A percentile compares a stretch with the other conserved stretches of the same genome.
phyloP scores from a whole-genome alignment of 768 basidiomycete genomes.

The Floccularia luteovirens region DNA sequence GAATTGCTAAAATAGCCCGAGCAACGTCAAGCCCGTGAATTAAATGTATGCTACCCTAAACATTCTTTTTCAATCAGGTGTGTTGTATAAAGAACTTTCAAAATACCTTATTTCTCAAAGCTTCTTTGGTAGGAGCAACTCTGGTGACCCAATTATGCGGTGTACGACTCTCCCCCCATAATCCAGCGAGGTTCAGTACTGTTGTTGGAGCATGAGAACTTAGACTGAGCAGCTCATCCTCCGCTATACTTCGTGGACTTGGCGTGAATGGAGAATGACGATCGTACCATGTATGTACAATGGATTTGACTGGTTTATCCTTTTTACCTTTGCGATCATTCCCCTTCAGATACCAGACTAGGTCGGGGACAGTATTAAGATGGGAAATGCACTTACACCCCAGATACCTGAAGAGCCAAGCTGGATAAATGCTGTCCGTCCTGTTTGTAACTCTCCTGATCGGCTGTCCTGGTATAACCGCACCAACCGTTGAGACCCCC shows the following conservation, averaged over 20 bases:
- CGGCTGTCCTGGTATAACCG: conserved; percentile 32
- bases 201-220: conserved; percentile 32
- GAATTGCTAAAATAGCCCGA: conserved; percentile 52
- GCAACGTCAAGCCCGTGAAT: conserved; percentile 58
- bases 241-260: conserved; percentile 41
- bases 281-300: conserved; percentile 35
- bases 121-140: conserved; percentile 51
- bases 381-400: conserved; percentile 32
- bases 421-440: conserved; percentile 39
- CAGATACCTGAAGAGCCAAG: conserved; percentile 57
- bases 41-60: conserved; percentile 50
- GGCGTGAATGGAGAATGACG: conserved; percentile 38
- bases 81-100: not conserved
- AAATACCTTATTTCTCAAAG: conserved; percentile 37
- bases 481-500: conserved; percentile 41
- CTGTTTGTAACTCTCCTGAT: conserved; percentile 7
- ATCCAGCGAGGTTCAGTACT: conserved; percentile 53
- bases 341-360: conserved; percentile 7
- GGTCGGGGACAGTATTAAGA: not conserved
- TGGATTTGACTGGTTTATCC: conserved; percentile 5
- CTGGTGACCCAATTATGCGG: conserved; percentile 42
- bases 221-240: conserved; percentile 45
- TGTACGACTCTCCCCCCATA: conserved; percentile 52
- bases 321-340: conserved; percentile 8
- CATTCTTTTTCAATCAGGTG: not conserved